These are phyloP conservation scores for Talaromyces sp. DNA, from an alignment of 2,329 filamentous ascomycete species.

Conservation along the genomic window DNA sequence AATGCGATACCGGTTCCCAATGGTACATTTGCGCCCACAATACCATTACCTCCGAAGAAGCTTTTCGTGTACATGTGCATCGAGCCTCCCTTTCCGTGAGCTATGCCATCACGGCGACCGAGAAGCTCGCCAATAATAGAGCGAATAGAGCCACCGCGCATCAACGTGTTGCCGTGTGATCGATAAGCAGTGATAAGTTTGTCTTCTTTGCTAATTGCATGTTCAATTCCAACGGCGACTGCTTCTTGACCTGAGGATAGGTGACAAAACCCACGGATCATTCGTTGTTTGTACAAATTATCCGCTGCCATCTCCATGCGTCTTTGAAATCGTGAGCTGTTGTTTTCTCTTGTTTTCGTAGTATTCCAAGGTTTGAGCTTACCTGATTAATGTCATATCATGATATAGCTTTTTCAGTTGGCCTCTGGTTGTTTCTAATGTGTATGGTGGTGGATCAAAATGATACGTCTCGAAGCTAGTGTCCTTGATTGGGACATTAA, in stretches of 20 bases:
- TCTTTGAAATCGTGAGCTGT: slow-evolving; percentile 50
- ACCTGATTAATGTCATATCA: slow-evolving; percentile 92
- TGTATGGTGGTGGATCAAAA: slow-evolving; percentile 92
- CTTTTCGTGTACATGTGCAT: slow-evolving; percentile 99
- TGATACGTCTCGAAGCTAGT: slow-evolving; percentile 98
- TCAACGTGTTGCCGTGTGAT: slow-evolving; percentile 97
- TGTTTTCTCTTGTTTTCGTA: too few species aligned
- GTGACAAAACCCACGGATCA: slow-evolving; percentile 99
- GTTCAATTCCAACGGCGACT: slow-evolving; percentile 94
- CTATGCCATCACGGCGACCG: slow-evolving; percentile 92
- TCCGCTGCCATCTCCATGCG: slow-evolving; percentile 99
- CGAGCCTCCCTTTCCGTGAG: slow-evolving; percentile 97
- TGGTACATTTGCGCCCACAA: slow-evolving; percentile 96
- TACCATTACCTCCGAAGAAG: slow-evolving; percentile 99
- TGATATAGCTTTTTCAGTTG: slow-evolving; percentile 96
- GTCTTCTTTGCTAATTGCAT: slow-evolving; percentile 87
- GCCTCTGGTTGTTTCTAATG: slow-evolving; percentile 85
- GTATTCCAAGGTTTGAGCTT: slow-evolving; percentile 50
- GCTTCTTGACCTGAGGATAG: slow-evolving; percentile 97
- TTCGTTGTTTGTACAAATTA: slow-evolving; percentile 99
- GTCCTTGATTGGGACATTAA: slow-evolving; percentile 48
- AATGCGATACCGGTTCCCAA: slow-evolving; percentile 96
- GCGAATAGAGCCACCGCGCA: slow-evolving; percentile 88
- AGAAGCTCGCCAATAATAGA: slow-evolving; percentile 96
- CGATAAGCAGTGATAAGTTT: slow-evolving; percentile 97